Conservation (phyloP, 2,329 filamentous ascomycete genomes). For the Cladosporium oxysporum region DNA sequence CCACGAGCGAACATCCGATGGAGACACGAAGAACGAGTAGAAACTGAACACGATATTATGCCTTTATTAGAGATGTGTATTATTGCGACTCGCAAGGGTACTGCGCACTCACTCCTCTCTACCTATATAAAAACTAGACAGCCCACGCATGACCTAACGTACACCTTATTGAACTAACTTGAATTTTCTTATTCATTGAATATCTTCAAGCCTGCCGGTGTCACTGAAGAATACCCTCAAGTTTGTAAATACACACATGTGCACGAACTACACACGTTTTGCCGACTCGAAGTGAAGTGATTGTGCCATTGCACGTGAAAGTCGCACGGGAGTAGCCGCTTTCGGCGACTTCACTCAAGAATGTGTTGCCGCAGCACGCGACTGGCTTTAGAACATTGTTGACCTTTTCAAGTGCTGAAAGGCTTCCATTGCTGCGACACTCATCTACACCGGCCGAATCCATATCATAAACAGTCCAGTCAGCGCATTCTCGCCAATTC, state of each 20-base stretch:
- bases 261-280: not conserved
- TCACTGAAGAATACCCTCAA: not conserved
- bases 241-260: not conserved
- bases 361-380: conserved; percentile 10
- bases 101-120: not conserved
- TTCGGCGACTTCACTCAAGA: conserved; percentile 17
- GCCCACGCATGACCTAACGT: not conserved
- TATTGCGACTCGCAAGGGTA: not conserved
- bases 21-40: conserved; percentile 32
- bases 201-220: no score
- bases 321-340: conserved; percentile 6
- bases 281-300: not conserved
- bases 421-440: conserved; percentile 26
- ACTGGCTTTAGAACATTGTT: conserved; percentile 17
- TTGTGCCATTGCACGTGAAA: not conserved
- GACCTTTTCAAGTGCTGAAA: conserved; percentile 28
- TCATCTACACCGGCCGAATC: not conserved
- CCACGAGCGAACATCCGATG: conserved; percentile 34
- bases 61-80: not conserved
- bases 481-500: not conserved
- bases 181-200: no score
- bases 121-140: not conserved
- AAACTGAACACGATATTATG: conserved; percentile 18
- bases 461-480: not conserved
- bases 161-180: not conserved